Percentiles rank a stretch among this genome's conserved stretches.
These are phyloP conservation scores for Grigorovia jiainica DNA, from an alignment of 805 yeast genomes.

Conservation along the genomic window DNA sequence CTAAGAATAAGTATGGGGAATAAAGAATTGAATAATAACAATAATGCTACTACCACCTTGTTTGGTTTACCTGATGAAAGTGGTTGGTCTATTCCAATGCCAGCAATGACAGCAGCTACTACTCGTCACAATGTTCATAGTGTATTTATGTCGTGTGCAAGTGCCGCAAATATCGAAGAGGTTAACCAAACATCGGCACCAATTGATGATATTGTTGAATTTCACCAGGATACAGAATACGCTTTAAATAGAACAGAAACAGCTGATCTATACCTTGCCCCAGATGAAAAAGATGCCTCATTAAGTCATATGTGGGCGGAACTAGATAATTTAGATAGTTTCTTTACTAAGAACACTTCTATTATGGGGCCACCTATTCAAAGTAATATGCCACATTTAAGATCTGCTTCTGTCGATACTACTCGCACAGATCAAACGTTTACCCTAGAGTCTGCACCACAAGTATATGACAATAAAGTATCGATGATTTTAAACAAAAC, in stretches of 20 bases:
- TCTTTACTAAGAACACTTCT: slow-evolving; percentile 49
- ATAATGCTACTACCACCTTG: slow-evolving; percentile 76
- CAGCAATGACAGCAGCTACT: slow-evolving; percentile 78
- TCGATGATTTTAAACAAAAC: slow-evolving; percentile 65
- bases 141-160: slow-evolving; percentile 77
- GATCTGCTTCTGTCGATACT: slow-evolving; percentile 52
- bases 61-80: slow-evolving; percentile 86
- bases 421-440: slow-evolving; percentile 38
- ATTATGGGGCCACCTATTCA: slow-evolving; percentile 5
- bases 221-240: slow-evolving; percentile 28
- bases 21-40: slow-evolving; percentile 63
- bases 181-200: slow-evolving; percentile 13
- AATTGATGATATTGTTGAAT: slow-evolving; percentile 24
- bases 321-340: slow-evolving; percentile 77
- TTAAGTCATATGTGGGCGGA: slow-evolving; percentile 90
- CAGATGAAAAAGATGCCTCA: slow-evolving; percentile 61
- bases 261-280: slow-evolving; percentile 25
- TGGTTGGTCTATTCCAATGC: slow-evolving; percentile 98
- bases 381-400: slow-evolving; percentile 25
- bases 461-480: slow-evolving; percentile 69
- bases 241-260: slow-evolving; percentile 20
- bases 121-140: slow-evolving; percentile 93
- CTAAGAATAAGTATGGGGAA: slow-evolving; percentile 87
- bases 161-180: slow-evolving; percentile 13
- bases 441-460: slow-evolving; percentile 65